phyloP scores from a whole-genome alignment of 257 asterid genomes.

The Parsonsia alboflavescens region DNA sequence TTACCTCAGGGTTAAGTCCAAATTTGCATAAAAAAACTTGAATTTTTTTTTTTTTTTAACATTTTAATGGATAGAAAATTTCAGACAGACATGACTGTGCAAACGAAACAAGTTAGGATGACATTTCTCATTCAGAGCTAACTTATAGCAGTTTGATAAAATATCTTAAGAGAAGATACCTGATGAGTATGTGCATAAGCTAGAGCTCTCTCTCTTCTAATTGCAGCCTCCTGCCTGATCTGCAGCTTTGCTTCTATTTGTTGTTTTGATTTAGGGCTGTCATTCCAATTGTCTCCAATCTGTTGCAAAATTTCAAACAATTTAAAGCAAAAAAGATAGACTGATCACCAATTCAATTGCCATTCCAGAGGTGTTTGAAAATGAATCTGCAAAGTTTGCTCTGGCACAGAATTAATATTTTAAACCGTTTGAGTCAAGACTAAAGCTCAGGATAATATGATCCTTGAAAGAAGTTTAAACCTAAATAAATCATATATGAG shows the following conservation, averaged over 20 bases:
- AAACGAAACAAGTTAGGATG: not conserved
- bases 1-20: not conserved
- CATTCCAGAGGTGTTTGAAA: too few relatives aligned
- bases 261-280: constrained; percentile 62
- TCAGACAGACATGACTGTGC: not conserved
- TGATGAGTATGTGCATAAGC: constrained; percentile 76
- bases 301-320: constrained; percentile 18
- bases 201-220: constrained; percentile 76
- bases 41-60: not conserved
- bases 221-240: constrained; percentile 58
- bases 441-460: not conserved
- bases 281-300: constrained; percentile 68
- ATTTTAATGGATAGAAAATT: not conserved
- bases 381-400: not conserved
- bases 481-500: not conserved
- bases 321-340: not conserved
- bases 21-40: not conserved
- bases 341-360: too few relatives aligned
- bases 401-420: not conserved
- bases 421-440: not conserved
- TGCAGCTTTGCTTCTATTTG: constrained; percentile 55
- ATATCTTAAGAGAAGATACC: constrained; percentile 26
- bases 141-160: not conserved
- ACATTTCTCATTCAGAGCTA: not conserved
- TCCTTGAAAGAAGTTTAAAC: not conserved